Evolutionary conservation across 345 rosid species (phyloP).

Genomic region (Litchi chinensis): DNA sequence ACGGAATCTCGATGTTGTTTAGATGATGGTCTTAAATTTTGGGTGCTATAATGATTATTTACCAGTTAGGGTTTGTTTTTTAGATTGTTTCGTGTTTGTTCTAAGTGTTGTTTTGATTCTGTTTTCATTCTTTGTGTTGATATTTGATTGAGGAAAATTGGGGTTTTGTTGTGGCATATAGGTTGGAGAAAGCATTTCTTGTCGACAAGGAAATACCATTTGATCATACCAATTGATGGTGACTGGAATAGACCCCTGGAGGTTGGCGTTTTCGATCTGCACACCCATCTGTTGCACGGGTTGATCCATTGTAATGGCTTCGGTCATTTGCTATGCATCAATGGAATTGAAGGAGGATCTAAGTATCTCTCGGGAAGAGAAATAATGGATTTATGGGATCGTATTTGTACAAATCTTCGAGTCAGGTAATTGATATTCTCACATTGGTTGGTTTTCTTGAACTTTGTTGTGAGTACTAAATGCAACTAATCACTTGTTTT

Average conservation of each 20-base stretch:
- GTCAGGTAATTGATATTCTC: slow-evolving; percentile 48
- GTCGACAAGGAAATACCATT: slow-evolving; percentile 67
- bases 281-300: slow-evolving; percentile 81
- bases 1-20: too few species aligned
- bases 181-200: slow-evolving; percentile 85
- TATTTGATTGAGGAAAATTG: background rate
- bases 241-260: slow-evolving; percentile 69
- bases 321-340: slow-evolving; percentile 81
- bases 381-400: slow-evolving; percentile 84
- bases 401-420: slow-evolving; percentile 54
- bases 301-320: slow-evolving; percentile 81
- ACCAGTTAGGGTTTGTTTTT: background rate
- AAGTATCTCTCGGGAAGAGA: slow-evolving; percentile 70
- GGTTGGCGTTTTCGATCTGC: slow-evolving; percentile 48
- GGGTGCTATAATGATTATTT: background rate
- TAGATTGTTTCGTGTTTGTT: too few species aligned
- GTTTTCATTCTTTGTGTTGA: background rate
- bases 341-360: slow-evolving; percentile 84
- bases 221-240: slow-evolving; percentile 61
- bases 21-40: background rate
- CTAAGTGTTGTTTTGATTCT: background rate
- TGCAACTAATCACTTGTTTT: background rate
- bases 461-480: background rate
- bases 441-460: background rate
- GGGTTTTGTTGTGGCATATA: slow-evolving; percentile 30